phyloP scores from a whole-genome alignment of 306 rosid species.

The Sicyos edulis region DNA sequence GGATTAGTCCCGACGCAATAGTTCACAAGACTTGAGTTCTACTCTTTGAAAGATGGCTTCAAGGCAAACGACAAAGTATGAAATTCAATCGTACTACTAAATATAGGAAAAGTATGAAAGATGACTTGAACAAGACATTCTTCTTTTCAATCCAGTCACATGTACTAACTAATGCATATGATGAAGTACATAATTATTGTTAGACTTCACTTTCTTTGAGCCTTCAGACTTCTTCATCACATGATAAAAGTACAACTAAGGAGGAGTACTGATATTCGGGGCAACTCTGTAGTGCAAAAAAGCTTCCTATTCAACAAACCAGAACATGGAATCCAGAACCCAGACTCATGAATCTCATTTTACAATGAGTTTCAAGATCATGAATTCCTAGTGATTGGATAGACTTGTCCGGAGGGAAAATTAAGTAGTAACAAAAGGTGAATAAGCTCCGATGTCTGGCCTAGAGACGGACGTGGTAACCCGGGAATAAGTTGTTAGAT shows the following conservation, averaged over 20 bases:
- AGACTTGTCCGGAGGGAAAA: no score
- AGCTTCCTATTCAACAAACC: neutral
- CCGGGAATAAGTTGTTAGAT: no score
- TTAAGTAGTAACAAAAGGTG: no score
- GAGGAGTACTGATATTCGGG: neutral
- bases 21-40: no score
- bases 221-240: neutral
- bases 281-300: neutral
- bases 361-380: neutral
- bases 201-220: neutral
- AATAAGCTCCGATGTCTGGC: no score
- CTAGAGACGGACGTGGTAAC: no score
- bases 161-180: neutral
- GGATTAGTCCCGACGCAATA: no score
- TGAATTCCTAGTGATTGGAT: neutral
- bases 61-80: neutral
- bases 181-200: neutral
- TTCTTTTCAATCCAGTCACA: constrained; percentile 1
- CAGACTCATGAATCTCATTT: neutral
- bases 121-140: neutral
- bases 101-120: neutral
- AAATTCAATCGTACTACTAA: neutral
- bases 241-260: neutral
- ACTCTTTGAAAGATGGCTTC: neutral
- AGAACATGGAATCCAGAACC: no score